phyloP scores from a whole-genome alignment of 371 early-diverging fungal genomes.

The Dichotomocladium elegans region DNA sequence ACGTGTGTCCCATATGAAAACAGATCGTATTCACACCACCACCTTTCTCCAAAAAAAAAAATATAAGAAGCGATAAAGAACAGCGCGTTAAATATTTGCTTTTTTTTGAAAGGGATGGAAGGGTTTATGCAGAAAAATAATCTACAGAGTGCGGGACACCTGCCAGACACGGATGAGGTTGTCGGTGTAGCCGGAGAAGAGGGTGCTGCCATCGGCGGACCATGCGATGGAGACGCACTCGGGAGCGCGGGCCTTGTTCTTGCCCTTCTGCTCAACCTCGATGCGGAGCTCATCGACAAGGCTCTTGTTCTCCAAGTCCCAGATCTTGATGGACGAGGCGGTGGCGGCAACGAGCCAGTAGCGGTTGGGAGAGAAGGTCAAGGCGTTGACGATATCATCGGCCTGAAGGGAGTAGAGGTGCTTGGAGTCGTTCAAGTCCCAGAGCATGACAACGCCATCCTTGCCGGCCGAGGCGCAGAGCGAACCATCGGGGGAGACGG shows the following conservation, averaged over 20 bases:
- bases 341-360: conserved; percentile 99
- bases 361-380: conserved; percentile 98
- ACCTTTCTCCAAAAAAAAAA: too few relatives aligned
- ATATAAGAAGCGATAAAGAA: too few relatives aligned
- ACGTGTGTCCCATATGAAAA: too few relatives aligned
- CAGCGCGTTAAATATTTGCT: too few relatives aligned
- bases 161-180: conserved; percentile 93
- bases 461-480: conserved; percentile 99
- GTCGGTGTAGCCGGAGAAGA: conserved; percentile 98
- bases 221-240: conserved; percentile 94
- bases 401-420: conserved; percentile 98
- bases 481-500: conserved; percentile 99
- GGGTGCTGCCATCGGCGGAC: conserved; percentile 96
- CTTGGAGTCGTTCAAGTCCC: conserved; percentile 99
- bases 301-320: conserved; percentile 98
- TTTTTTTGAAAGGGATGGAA: too few relatives aligned
- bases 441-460: conserved; percentile 98
- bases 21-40: too few relatives aligned
- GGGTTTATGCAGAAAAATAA: too few relatives aligned
- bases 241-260: conserved; percentile 71
- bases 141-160: conserved; percentile 66
- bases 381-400: conserved; percentile 92
- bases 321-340: conserved; percentile 95
- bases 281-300: conserved; percentile 94
- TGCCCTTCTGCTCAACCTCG: conserved; percentile 77